Conservation (phyloP, 345 rosid species). For the Rhodamnia rubescens region DNA sequence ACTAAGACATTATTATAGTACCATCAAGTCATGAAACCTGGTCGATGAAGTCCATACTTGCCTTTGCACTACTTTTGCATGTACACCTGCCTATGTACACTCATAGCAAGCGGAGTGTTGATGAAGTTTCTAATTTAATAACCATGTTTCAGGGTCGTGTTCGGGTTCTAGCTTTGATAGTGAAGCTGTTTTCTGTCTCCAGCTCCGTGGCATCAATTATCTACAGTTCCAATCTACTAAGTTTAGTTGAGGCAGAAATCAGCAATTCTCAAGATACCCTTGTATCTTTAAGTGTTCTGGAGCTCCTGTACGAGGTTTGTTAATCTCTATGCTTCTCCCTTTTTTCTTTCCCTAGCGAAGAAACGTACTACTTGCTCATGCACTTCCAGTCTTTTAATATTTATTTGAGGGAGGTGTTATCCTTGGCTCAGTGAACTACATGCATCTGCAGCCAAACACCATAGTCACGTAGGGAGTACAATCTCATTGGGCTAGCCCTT, state of each 20-base stretch:
- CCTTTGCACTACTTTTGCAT: background rate
- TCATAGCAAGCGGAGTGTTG: background rate
- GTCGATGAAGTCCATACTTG: background rate
- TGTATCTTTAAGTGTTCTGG: slow-evolving; percentile 56
- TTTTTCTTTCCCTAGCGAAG: background rate
- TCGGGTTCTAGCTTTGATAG: slow-evolving; percentile 67
- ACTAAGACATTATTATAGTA: background rate
- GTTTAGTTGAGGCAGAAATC: slow-evolving; percentile 66
- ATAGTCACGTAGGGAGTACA: too few species aligned
- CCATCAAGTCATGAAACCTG: background rate
- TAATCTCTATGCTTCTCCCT: background rate
- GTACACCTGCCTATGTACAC: background rate
- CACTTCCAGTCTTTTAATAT: background rate
- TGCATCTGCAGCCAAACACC: background rate
- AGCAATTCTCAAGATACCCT: slow-evolving; percentile 52
- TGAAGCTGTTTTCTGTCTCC: slow-evolving; percentile 84
- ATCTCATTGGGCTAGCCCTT: too few species aligned
- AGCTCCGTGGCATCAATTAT: slow-evolving; percentile 51
- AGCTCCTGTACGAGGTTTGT: slow-evolving; percentile 81
- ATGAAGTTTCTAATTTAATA: background rate
- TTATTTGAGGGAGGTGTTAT: background rate
- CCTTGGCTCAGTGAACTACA: background rate
- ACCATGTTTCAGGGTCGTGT: slow-evolving; percentile 60
- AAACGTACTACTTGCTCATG: background rate
- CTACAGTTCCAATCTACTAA: slow-evolving; percentile 50